Base-by-base conservation (phyloP, 2,329 filamentous ascomycete species). In the Fusarium phyllophilum region DNA sequence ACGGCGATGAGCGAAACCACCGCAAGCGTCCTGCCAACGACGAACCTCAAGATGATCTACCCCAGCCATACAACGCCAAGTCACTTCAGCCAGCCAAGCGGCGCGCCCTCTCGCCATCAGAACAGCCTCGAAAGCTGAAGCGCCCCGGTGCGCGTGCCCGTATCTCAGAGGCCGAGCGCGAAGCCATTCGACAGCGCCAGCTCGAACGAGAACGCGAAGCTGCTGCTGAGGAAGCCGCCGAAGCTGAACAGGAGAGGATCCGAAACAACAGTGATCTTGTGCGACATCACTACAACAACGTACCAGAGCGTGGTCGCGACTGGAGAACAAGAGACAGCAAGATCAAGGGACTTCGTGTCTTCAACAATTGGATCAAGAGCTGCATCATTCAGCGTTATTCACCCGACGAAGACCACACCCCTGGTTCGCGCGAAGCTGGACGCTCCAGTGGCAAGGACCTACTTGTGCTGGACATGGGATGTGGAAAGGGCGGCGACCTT, bases 291-390 rank as follows among this genome's bases (percentile, higher is more conserved):
- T 99, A 99, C 87, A 99, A 99, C 83, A 92, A 93, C 42, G 96
- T 98, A 0, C 96, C 96, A 1, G 93, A 99, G 85, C 90, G 95
- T 36, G 96, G 96, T 18, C 91, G 96, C 61, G 95, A 98, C 79
- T 99, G 96, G 96, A 91, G 96, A 56, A 94, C 93, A 81, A 97
- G 94, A 12, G 95, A 97, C 79, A 97, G 94, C 82, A 93, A 94
- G 78, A 99, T 99, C 86, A 97, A 97, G 84, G 96, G 96, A 2
- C 86, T 99, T 60, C 91, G 96, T 60, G 94, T 93, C 75, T 96
- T 97, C 86, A 99, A 99, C 85, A 99, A 99, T 83, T 99, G 96
- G 96, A 90, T 99, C 84, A 99, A 99, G 87, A 97, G 94, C 80
- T 96, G 94, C 56, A 90, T 98, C 76, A 98, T 99, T 76, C 95